Conservation (phyloP, 441 rosid genomes). For the Syzygium malaccense region DNA sequence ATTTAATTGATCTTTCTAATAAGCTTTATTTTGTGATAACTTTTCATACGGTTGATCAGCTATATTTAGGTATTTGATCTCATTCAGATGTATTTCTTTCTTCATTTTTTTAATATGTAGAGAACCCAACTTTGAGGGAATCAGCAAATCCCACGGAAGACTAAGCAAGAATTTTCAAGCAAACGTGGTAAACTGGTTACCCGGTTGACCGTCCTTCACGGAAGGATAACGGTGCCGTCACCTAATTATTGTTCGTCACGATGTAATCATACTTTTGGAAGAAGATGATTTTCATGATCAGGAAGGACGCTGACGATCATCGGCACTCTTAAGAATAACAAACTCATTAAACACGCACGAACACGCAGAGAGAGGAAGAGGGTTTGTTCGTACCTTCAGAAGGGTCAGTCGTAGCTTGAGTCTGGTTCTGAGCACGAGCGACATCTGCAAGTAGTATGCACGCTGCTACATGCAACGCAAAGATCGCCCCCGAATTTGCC, state of each 20-base stretch:
- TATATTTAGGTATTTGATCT: no score
- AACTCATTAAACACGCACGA: neutral
- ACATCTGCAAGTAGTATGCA: neutral
- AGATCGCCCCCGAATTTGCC: no score
- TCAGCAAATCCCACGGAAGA: neutral
- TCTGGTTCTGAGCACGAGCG: constrained; percentile 21
- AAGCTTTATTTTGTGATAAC: no score
- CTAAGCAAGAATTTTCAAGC: neutral
- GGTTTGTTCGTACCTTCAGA: constrained; percentile 14
- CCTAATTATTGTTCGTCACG: no score
- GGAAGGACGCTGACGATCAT: neutral
- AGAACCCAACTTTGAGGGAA: neutral
- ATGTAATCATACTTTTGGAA: no score
- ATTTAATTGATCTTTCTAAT: no score
- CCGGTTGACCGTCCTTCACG: neutral
- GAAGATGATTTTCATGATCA: neutral
- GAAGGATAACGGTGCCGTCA: neutral
- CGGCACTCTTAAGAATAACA: neutral
- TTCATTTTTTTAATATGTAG: no score
- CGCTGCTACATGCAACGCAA: neutral
- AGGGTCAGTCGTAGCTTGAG: constrained; percentile 17
- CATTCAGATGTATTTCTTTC: no score
- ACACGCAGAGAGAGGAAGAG: neutral
- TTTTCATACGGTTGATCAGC: no score
- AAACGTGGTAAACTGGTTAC: neutral